These are phyloP conservation scores for Didymella keratinophila DNA, from an alignment of 2,329 filamentous ascomycete genomes.

Conservation along the genomic window DNA sequence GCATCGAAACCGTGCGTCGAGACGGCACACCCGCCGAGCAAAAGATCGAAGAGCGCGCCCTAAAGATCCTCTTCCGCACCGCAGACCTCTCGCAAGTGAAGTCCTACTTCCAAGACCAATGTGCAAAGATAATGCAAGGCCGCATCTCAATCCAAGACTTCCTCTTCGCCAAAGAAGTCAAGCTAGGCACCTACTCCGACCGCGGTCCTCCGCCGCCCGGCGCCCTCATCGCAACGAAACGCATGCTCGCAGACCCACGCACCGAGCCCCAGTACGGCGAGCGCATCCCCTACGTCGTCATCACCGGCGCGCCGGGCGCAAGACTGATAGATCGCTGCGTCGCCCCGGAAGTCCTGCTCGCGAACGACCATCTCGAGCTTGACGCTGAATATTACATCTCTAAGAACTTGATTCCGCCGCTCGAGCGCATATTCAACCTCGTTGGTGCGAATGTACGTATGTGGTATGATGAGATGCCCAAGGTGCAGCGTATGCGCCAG, in stretches of 20 bases:
- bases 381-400: constrained; percentile 97
- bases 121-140: constrained; percentile 89
- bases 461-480: constrained; percentile 98
- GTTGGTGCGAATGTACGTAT: constrained; percentile 88
- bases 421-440: constrained; percentile 96
- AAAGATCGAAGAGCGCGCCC: constrained; percentile 91
- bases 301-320: constrained; percentile 85
- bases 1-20: constrained; percentile 94
- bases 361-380: constrained; percentile 78
- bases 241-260: constrained; percentile 85
- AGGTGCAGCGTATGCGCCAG: constrained; percentile 77
- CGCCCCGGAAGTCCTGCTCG: constrained; percentile 80
- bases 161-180: constrained; percentile 92
- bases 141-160: constrained; percentile 92
- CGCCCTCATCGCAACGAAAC: constrained; percentile 83
- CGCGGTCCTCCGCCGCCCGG: constrained; percentile 83
- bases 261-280: constrained; percentile 95
- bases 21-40: constrained; percentile 96
- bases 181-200: constrained; percentile 85
- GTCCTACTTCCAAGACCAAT: constrained; percentile 86
- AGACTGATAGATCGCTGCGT: constrained; percentile 89
- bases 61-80: constrained; percentile 89
- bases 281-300: constrained; percentile 91
- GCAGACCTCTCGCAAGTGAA: constrained; percentile 90
- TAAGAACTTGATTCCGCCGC: constrained; percentile 92